Conservation (phyloP, 345 rosid genomes). For the Camelina sativa region DNA sequence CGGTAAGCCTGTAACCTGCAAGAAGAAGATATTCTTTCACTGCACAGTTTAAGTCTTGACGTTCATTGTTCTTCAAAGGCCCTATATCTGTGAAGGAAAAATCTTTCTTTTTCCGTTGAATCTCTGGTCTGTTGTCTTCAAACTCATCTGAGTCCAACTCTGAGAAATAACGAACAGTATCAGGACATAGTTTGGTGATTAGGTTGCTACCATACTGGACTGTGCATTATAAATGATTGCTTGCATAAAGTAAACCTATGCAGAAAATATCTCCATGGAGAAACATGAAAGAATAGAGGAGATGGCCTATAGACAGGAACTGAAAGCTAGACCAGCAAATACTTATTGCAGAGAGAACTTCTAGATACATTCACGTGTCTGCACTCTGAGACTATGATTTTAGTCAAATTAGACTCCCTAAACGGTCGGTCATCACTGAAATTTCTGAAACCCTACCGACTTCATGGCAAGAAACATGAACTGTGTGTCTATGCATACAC, state of each 20-base stretch:
- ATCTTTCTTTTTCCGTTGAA: constrained; percentile 60
- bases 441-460: constrained; percentile 3
- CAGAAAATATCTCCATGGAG: neutral
- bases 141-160: constrained; percentile 54
- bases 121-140: constrained; percentile 53
- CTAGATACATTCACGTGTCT: constrained; percentile 24
- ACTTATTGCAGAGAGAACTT: constrained; percentile 19
- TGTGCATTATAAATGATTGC: constrained; percentile 19
- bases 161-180: constrained; percentile 43
- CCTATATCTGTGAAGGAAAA: constrained; percentile 73
- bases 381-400: constrained; percentile 21
- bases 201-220: constrained; percentile 9
- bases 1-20: constrained; percentile 93
- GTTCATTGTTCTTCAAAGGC: constrained; percentile 81
- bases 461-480: constrained; percentile 14
- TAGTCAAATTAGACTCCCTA: constrained; percentile 23
- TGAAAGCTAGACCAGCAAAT: constrained; percentile 22
- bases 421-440: constrained; percentile 13
- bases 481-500: constrained; percentile 1
- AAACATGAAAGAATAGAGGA: constrained; percentile 10
- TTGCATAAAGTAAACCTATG: constrained; percentile 24
- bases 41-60: constrained; percentile 88
- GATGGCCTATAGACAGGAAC: constrained; percentile 9
- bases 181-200: constrained; percentile 23
- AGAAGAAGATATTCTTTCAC: constrained; percentile 92